Base-by-base conservation (phyloP, 2,329 filamentous ascomycete species). In the Coniochaeta prunicola region DNA sequence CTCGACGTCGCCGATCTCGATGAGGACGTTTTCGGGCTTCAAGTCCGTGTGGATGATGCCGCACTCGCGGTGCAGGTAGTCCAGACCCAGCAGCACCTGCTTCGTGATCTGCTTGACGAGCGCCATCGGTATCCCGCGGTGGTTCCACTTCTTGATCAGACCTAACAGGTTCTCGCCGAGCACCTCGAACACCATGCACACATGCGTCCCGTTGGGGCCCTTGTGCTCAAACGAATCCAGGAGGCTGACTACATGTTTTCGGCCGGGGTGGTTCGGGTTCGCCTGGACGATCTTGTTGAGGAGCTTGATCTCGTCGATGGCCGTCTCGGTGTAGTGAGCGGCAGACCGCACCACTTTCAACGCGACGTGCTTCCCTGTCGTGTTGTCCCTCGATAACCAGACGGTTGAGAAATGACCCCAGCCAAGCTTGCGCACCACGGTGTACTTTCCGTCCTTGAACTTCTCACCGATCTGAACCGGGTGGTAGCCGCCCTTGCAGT, bases 351-450 rank as follows among this genome's bases (percentile, higher is more conserved):
- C 94, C 61, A 99, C 93, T 77, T 99, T 99, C 67, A 99, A 83
- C 59, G 94, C 94, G 69, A 99, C 94, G 74, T 99, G 94, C 77
- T 96, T 97, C 70, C 88, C 87, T 60, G 87, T 92, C 60, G 81
- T 85, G 69, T 96, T 96, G 77, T 97, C 93, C 73, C 89, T 77
- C 63, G 85, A 88, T 53, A 89, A 76, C 86, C 86, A 97, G 66
- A 97, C 93, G 34, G 93, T 99, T n/a, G 93, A 97, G 77, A 97
- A 99, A 71, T 97, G 93, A 63, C 94, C 94, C 93, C 93, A 97
- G 66, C 93, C 93, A 57, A 97, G 82, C 80, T 97, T 97, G 76
- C 92, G 89, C 73, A 97, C 90, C 60, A 97, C 87, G 17, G 92
- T 94, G 77, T 99, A 99, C 77, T 91, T 93, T 66, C 91, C 92